Evolutionary conservation across 495 filamentous ascomycete species (phyloP).

Genomic region (Aspergillus conjunctus): DNA sequence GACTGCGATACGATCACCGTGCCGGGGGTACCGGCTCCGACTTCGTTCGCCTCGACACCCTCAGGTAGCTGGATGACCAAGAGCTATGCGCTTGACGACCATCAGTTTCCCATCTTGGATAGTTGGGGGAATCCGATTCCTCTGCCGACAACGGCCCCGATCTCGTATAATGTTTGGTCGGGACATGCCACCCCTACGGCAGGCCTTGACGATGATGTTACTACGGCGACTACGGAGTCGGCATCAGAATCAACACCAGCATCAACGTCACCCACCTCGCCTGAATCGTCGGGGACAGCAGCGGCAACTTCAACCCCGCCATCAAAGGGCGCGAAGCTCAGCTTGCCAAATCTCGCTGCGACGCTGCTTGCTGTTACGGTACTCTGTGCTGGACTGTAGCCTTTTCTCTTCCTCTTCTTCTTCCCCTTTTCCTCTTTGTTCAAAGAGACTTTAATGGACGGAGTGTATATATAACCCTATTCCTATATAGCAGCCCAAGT

Average conservation of each 20-base stretch:
- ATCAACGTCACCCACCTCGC: not conserved
- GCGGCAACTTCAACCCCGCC: not conserved
- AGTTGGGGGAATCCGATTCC: not conserved
- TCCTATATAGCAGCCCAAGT: too few species aligned
- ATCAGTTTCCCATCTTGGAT: not conserved
- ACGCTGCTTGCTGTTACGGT: not conserved
- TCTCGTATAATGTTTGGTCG: not conserved
- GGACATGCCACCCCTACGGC: not conserved
- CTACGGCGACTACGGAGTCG: not conserved
- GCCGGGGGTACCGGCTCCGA: not conserved
- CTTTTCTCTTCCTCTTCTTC: too few species aligned
- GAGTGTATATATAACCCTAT: too few species aligned
- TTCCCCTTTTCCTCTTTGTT: too few species aligned
- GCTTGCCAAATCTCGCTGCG: not conserved
- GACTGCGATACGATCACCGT: constrained; percentile 1
- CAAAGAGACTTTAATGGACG: too few species aligned
- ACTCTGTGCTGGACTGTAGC: not conserved
- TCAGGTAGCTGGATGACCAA: not conserved
- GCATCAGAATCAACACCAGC: not conserved
- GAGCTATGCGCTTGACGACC: not conserved
- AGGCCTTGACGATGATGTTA: not conserved
- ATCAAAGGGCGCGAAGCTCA: not conserved
- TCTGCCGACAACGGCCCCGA: not conserved
- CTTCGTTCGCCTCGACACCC: not conserved
- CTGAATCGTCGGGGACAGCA: not conserved